Evolutionary conservation across 345 rosid genomes (phyloP), one percentile per base, ranked within the genome.

Genomic region (Erucastrum elatum): DNA sequence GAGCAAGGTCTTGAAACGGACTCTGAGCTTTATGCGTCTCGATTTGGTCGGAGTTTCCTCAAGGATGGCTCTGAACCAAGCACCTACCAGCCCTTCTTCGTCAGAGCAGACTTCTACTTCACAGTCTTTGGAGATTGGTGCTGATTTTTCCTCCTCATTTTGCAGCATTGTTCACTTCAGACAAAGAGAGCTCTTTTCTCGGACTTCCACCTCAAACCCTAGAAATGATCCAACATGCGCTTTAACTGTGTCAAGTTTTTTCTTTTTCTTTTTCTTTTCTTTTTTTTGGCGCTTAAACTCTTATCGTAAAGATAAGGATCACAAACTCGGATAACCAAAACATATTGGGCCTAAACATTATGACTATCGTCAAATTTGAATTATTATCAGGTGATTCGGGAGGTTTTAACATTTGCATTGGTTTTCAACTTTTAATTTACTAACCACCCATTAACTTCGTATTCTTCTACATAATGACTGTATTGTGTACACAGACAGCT

Each of bases 41-140:
- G 83, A 81, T 70, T 68, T 84, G 2, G 86, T 53, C 2, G 87
- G 81, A 49, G 25, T 16, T 9, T 87, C 90, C 4, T 84, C 74
- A 29, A 91, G 39, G 15, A 82, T 67, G 17, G 89, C 92, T 25
- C 30, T 13, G 61, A 70, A 91, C 88, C 89, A 88, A 4, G 88
- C 85, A 0, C 90, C 92, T 46, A 66, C 70, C 17, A 88, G 85
- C 7, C 90, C 91, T 12, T 87, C 89, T 6, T 89, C 94, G 75
- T 88, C 83, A 64, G 87, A 76, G 59, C 71, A 66, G 0, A 91
- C 91, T 76, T 91, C 96, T 3, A 91, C 87, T 39, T 74, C 67
- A 31, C 82, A 80, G 62, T 76, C 82, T 39, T 65, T 71, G 11
- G 5, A 29, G 11, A 56, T 21, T 11, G 21, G 21, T 21, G 12